A percentile compares a stretch with the other conserved stretches of the same genome.
These are phyloP conservation scores for Aurifilum marmelostoma DNA, from an alignment of 2,329 filamentous ascomycete genomes.

Conservation along the genomic window DNA sequence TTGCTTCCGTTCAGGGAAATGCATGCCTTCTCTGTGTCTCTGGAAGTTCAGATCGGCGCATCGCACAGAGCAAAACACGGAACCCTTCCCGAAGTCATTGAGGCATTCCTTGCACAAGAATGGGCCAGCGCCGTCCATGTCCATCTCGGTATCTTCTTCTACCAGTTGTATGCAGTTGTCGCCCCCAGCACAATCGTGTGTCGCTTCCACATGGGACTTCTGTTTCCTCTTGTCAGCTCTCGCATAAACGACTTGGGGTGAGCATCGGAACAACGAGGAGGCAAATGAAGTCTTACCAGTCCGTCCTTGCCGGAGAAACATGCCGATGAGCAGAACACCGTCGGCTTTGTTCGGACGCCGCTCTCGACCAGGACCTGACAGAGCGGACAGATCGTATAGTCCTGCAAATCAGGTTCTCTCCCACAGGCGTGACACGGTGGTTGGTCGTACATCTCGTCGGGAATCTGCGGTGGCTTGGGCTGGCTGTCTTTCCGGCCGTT, in stretches of 20 bases:
- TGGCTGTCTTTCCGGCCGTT: slow-evolving; percentile 24
- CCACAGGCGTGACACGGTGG: slow-evolving; percentile 35
- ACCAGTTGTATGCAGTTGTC: slow-evolving; percentile 33
- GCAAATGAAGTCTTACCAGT: neutral
- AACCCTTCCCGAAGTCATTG: slow-evolving; percentile 33
- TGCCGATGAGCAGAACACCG: slow-evolving; percentile 36
- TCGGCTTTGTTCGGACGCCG: slow-evolving; percentile 30
- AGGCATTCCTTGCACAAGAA: slow-evolving; percentile 42
- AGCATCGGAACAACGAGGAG: too few relatives aligned
- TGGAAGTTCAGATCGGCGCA: slow-evolving; percentile 40
- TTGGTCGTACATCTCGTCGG: slow-evolving; percentile 35
- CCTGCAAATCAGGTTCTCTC: slow-evolving; percentile 28
- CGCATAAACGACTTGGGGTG: neutral
- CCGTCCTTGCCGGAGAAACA: slow-evolving; percentile 27
- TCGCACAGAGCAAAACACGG: slow-evolving; percentile 38
- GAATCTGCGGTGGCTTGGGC: slow-evolving; percentile 21
- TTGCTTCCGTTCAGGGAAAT: slow-evolving; percentile 35
- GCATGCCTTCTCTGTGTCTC: slow-evolving; percentile 38
- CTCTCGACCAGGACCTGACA: slow-evolving; percentile 35
- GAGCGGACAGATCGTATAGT: slow-evolving; percentile 35
- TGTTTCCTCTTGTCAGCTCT: slow-evolving; percentile 24
- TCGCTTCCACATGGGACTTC: slow-evolving; percentile 32
- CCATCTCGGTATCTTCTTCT: slow-evolving; percentile 33
- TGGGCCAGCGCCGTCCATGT: slow-evolving; percentile 26
- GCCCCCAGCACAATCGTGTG: slow-evolving; percentile 35